These are phyloP conservation scores for Picochlorum costavermella DNA, from an alignment of 139 green algal species.

Conservation along the genomic window DNA sequence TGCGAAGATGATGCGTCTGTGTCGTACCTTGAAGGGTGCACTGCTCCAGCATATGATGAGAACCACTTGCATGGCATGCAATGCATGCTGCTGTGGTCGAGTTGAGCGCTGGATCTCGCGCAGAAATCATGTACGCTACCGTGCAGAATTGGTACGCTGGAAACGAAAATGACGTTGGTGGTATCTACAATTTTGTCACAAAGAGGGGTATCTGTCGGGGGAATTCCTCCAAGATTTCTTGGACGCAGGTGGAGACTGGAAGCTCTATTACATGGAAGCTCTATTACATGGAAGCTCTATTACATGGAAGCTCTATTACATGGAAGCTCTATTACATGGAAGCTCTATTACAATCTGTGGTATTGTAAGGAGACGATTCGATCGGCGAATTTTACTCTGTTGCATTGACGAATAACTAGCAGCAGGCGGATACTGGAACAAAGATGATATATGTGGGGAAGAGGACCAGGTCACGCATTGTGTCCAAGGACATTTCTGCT, in stretches of 20 bases:
- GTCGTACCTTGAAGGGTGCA: constrained; percentile 96
- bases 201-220: constrained; percentile 94
- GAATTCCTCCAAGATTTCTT: constrained; percentile 91
- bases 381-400: constrained; percentile 98
- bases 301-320: no score
- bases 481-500: constrained; percentile 96
- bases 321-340: no score
- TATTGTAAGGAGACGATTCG: constrained; percentile 88
- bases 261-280: constrained; percentile 99
- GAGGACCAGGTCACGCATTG: constrained; percentile 93
- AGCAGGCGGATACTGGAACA: constrained; percentile 72
- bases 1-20: constrained; percentile 90
- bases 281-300: no score
- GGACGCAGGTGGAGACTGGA: constrained; percentile 98
- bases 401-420: constrained; percentile 94
- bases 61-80: no score
- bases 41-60: constrained; percentile 85
- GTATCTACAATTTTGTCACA: constrained; percentile 99
- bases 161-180: constrained; percentile 77
- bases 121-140: constrained; percentile 99
- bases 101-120: constrained; percentile 65
- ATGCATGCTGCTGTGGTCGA: constrained; percentile 98
- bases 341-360: constrained; percentile 88
- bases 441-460: constrained; percentile 99
- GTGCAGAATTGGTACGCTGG: constrained; percentile 99